Percentiles rank a stretch among this genome's conserved stretches.
Evolutionary conservation across 352 stramenopile species (phyloP).

Genomic region (Blastocystis hominis): DNA sequence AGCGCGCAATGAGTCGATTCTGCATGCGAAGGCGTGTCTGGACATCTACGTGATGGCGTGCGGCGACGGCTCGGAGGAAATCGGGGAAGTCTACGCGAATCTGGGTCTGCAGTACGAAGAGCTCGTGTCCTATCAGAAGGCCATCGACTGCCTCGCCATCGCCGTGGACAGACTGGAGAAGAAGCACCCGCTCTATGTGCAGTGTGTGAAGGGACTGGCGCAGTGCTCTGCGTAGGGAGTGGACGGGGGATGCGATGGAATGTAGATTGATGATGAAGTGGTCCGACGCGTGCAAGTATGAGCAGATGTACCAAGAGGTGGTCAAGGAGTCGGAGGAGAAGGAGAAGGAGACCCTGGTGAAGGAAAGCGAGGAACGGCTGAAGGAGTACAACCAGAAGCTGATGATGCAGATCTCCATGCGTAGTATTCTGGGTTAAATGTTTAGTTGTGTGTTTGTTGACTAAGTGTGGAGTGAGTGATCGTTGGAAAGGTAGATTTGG

Average conservation of each 20-base stretch:
- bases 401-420: slow-evolving; percentile 50
- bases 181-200: neutral
- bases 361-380: neutral
- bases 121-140: slow-evolving; percentile 19
- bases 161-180: neutral
- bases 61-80: slow-evolving; percentile 14
- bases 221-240: slow-evolving; percentile 24
- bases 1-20: slow-evolving; percentile 11
- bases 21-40: slow-evolving; percentile 5
- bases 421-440: slow-evolving; percentile 47
- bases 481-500: neutral
- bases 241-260: neutral
- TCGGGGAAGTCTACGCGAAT: slow-evolving; percentile 25
- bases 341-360: neutral
- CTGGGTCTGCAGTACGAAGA: slow-evolving; percentile 22
- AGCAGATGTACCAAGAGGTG: slow-evolving; percentile 24
- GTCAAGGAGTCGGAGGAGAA: neutral
- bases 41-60: slow-evolving; percentile 55
- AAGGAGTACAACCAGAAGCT: slow-evolving; percentile 46
- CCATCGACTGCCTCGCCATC: neutral
- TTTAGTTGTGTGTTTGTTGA: neutral
- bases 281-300: neutral
- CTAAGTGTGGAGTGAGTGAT: neutral
- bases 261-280: slow-evolving; percentile 25
- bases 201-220: neutral